Base-by-base conservation (phyloP, 176 grass and related monocot species). In the maize (Zea mays) region DNA sequence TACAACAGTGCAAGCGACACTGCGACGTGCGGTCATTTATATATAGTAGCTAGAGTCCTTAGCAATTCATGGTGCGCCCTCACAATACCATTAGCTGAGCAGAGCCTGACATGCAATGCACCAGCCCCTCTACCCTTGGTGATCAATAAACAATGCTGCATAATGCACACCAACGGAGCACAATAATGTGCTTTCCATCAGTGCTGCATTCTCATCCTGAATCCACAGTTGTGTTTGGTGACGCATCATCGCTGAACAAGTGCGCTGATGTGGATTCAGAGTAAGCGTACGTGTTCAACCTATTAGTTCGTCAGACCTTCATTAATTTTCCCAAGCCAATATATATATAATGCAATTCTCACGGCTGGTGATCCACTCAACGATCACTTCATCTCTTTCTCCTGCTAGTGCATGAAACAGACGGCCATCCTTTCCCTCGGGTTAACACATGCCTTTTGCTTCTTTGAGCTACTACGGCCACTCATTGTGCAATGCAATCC, bases 141-240 rank as follows among this genome's bases (percentile, higher is more conserved):
- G n/a, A 13, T 8, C 14, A 56, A 14, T 84, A 84, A 84, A 84
- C 6, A 84, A 64, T 20, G 8, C 10, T 35, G 56, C 41, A 83
- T 61, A 62, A 84, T 78, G 56, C 66, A 84, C n/a, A 27, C 0
- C 44, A 33, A 50, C 21, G 21, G 14, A 19, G 43, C 37, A 27
- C 27, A 27, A 27, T 27, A 72, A 72, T 72, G 82, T 38, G 66
- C 57, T 20, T 21, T 62, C 37, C 3, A 27, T 27, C 27, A 65
- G 67, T 78, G 74, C 45, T 45, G 5, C 7, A 62, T 78, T 71
- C 56, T 62, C 48, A 78, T 78, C 56, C 54, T 34, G 42, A 49
- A 58, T 40, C 81, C 33, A 61, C 33, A 76, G 43, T 46, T n/a
- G 6, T 82, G 54, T 74, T 82, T 75, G 72, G 16, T 69, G 81